A percentile compares a stretch with the other conserved stretches of the same genome.
phyloP scores from a whole-genome alignment of 495 filamentous ascomycete species.

The Talaromyces stipitatus region DNA sequence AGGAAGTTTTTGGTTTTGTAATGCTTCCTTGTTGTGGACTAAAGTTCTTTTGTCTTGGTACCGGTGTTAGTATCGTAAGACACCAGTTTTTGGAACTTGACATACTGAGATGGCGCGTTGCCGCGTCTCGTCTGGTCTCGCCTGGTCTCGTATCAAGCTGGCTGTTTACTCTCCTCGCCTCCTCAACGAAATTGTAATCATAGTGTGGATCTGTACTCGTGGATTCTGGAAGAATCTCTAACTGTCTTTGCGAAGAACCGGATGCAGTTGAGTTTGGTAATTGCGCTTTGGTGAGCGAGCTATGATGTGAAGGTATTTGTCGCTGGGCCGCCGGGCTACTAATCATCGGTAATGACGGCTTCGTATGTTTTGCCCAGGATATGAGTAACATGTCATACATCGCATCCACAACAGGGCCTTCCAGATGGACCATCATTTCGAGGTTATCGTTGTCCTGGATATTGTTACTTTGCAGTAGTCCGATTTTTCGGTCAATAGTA shows the following conservation, averaged over 20 bases:
- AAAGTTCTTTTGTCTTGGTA: conserved; percentile 6
- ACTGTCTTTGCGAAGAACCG: conserved; percentile 10
- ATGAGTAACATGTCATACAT: conserved; percentile 66
- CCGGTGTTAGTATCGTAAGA: conserved; percentile 1
- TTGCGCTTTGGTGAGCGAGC: not conserved
- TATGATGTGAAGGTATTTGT: conserved; percentile 21
- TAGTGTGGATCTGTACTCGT: conserved; percentile 53
- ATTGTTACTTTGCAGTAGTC: conserved; percentile 66
- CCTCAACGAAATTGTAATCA: conserved; percentile 48
- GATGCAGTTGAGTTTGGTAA: not conserved
- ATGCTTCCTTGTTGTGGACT: conserved; percentile 29
- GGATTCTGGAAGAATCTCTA: conserved; percentile 44
- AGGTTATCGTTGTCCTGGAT: conserved; percentile 72
- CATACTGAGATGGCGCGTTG: conserved; percentile 55
- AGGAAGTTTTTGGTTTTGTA: conserved; percentile 44
- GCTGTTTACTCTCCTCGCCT: conserved; percentile 53
- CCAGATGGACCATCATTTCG: conserved; percentile 73
- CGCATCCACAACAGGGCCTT: conserved; percentile 68
- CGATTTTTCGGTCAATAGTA: conserved; percentile 63
- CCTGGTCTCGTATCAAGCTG: conserved; percentile 34
- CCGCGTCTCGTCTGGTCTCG: conserved; percentile 47
- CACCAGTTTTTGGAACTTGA: not conserved
- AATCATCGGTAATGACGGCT: conserved; percentile 53
- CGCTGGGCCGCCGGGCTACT: conserved; percentile 38
- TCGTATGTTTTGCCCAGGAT: conserved; percentile 58